Percentiles rank a stretch among this genome's conserved stretches.
phyloP scores from a whole-genome alignment of 768 basidiomycete species.

The Thelephora aurantiotincta region DNA sequence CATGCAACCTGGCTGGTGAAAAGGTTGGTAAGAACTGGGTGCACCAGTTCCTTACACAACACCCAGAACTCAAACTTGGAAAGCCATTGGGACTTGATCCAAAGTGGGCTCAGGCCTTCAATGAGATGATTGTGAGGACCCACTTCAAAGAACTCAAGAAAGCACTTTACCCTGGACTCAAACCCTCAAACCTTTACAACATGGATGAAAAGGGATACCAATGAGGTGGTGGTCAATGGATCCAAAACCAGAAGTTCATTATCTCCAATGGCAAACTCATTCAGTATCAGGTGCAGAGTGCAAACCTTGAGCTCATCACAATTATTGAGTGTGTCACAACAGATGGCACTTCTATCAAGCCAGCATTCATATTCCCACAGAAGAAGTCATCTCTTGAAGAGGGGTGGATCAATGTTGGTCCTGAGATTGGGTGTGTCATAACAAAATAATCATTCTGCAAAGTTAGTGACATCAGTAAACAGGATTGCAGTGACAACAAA shows the following conservation, averaged over 20 bases:
- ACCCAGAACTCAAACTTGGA: no score
- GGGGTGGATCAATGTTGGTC: no score
- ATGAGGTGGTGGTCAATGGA: slow-evolving; percentile 8
- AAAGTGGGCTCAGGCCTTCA: no score
- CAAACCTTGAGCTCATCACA: slow-evolving; percentile 30
- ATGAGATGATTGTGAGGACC: no score
- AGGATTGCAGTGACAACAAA: slow-evolving; percentile 22
- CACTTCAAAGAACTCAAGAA: no score
- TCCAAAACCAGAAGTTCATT: slow-evolving; percentile 5
- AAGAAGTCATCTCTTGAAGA: no score
- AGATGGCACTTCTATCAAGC: slow-evolving; percentile 20
- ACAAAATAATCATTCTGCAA: no score
- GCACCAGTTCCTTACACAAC: no score
- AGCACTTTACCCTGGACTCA: slow-evolving; percentile 1
- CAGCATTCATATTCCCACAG: slow-evolving; percentile 27
- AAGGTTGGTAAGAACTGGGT: no score
- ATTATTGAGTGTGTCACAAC: slow-evolving; percentile 30
- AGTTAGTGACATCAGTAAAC: neutral
- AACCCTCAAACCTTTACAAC: slow-evolving; percentile 14
- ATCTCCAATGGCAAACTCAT: slow-evolving; percentile 8
- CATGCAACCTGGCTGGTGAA: no score
- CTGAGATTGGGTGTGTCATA: no score
- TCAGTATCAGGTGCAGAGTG: slow-evolving; percentile 15
- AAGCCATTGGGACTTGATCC: no score
- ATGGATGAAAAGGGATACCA: slow-evolving; percentile 17